phyloP scores from a whole-genome alignment of 139 green algal genomes.

The Mesotaenium endlicherianum region DNA sequence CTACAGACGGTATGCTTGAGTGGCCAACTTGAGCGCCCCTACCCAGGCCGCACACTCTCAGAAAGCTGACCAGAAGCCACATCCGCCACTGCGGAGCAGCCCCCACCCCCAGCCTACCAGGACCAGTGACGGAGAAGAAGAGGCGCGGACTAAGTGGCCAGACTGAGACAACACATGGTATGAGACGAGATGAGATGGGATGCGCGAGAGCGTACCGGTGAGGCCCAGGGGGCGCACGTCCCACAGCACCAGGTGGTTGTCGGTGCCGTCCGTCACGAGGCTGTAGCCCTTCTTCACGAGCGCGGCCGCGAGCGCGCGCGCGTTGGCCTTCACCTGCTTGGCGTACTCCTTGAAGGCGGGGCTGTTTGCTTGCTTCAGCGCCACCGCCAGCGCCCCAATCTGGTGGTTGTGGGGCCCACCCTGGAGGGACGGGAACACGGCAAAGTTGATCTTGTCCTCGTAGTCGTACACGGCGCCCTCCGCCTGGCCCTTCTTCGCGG shows the following conservation, averaged over 20 bases:
- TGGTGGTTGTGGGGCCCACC: constrained; percentile 90
- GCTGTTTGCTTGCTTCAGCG: constrained; percentile 65
- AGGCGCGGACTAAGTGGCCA: too few species aligned
- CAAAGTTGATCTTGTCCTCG: constrained; percentile 82
- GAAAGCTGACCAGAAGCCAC: too few species aligned
- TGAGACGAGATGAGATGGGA: background rate
- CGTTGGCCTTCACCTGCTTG: constrained; percentile 73
- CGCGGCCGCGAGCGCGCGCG: constrained; percentile 60
- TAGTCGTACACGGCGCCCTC: constrained; percentile 62
- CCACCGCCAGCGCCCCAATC: constrained; percentile 79
- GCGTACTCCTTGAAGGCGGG: constrained; percentile 48
- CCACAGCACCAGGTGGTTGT: constrained; percentile 88
- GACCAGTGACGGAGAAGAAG: too few species aligned
- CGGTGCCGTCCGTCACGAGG: constrained; percentile 80
- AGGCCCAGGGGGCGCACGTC: constrained; percentile 75
- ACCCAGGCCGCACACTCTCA: too few species aligned
- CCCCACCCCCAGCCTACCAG: too few species aligned
- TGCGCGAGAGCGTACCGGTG: constrained; percentile 56
- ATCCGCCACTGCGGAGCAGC: too few species aligned
- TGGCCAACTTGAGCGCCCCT: too few species aligned
- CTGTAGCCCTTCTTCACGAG: constrained; percentile 77
- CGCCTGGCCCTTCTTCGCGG: constrained; percentile 10
- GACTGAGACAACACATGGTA: too few species aligned
- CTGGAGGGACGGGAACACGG: constrained; percentile 83
- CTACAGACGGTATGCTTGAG: too few species aligned